Percentiles rank a stretch among this genome's conserved stretches.
Evolutionary conservation across 495 filamentous ascomycete species (phyloP).

Genomic region (Rhypophila decipiens): DNA sequence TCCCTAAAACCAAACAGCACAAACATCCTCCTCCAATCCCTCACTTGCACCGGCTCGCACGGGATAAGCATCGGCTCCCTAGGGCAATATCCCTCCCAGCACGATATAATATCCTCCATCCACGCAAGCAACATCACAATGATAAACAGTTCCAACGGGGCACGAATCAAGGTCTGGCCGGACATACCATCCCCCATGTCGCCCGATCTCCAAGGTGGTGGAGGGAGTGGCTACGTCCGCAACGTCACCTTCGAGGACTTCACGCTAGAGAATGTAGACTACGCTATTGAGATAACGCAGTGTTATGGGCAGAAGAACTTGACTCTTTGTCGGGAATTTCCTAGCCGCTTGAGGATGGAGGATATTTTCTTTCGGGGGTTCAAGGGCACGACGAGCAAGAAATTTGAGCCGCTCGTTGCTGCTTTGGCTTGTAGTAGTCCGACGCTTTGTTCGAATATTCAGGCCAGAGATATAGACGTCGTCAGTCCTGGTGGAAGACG

Average conservation of each 20-base stretch:
- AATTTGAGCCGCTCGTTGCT: conserved; percentile 15
- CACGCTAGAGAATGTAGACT: conserved; percentile 50
- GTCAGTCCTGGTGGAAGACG: conserved; percentile 43
- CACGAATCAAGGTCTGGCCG: conserved; percentile 55
- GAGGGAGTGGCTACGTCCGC: conserved; percentile 28
- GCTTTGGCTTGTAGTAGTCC: conserved; percentile 48
- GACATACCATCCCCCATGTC: conserved; percentile 19
- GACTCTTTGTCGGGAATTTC: conserved; percentile 53
- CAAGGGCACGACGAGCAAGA: conserved; percentile 12
- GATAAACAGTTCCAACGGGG: conserved; percentile 58
- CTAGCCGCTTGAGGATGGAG: conserved; percentile 21
- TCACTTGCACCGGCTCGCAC: conserved; percentile 66
- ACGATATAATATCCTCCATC: conserved; percentile 60
- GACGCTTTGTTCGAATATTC: conserved; percentile 47
- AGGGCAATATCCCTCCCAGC: conserved; percentile 57
- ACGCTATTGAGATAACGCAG: conserved; percentile 56
- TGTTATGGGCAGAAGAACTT: conserved; percentile 59
- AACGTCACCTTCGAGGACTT: conserved; percentile 58
- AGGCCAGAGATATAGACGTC: conserved; percentile 45
- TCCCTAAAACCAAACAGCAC: conserved; percentile 73
- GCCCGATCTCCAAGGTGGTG: conserved; percentile 24
- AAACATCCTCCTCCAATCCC: conserved; percentile 64
- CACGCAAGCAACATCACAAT: conserved; percentile 62
- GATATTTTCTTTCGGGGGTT: conserved; percentile 15
- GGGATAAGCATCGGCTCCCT: conserved; percentile 67